These are phyloP conservation scores for Euphorbia schlechtendalii DNA, from an alignment of 441 rosid genomes.

Conservation along the genomic window DNA sequence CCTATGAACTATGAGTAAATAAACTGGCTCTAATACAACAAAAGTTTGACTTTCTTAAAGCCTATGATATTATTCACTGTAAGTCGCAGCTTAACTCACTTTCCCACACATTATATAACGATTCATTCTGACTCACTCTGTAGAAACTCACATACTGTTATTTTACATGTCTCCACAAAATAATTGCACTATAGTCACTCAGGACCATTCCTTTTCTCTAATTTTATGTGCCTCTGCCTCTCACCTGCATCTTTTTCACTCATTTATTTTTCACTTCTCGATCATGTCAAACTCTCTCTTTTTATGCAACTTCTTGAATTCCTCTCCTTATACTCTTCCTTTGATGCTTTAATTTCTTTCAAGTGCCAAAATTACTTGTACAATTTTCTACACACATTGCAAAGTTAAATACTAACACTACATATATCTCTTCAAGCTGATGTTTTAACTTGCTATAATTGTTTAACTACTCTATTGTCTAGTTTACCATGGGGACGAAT, in stretches of 20 bases:
- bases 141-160: too few relatives aligned
- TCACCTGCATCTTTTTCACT: not conserved
- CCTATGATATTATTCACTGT: not conserved
- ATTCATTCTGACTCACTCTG: not conserved
- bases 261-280: not conserved
- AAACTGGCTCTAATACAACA: not conserved
- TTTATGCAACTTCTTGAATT: not conserved
- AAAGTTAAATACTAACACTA: not conserved
- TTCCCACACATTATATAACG: not conserved
- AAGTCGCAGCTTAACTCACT: not conserved
- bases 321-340: not conserved
- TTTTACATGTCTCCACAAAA: too few relatives aligned
- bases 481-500: too few relatives aligned
- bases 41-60: not conserved
- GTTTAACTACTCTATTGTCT: not conserved
- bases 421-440: too few relatives aligned
- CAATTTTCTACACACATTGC: not conserved
- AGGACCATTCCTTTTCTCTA: not conserved
- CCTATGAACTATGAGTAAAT: slow-evolving; percentile 1
- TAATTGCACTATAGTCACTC: not conserved
- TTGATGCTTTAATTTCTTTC: not conserved
- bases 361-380: not conserved
- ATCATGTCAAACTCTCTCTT: not conserved
- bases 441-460: not conserved
- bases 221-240: not conserved